A percentile compares a stretch with the other conserved stretches of the same genome.
These are phyloP conservation scores for Dicorynia guianensis DNA, from an alignment of 306 rosid genomes.

Conservation along the genomic window DNA sequence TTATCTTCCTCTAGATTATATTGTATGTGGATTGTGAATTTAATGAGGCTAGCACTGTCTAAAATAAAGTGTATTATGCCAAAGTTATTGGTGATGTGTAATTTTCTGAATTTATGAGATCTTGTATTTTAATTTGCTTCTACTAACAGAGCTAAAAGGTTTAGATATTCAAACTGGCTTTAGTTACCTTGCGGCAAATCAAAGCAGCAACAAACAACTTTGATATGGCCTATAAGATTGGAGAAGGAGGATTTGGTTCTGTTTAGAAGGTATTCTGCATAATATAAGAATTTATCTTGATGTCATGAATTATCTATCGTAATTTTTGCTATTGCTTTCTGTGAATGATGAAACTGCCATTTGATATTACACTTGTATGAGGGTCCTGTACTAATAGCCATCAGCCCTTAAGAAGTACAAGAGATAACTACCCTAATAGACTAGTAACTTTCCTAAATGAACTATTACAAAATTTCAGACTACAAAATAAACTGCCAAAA, in stretches of 20 bases:
- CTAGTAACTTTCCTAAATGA: no score
- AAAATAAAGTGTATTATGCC: not conserved
- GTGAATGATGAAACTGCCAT: no score
- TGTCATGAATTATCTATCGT: not conserved
- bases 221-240: conserved; percentile 60
- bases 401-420: no score
- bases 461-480: no score
- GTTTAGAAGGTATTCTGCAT: conserved; percentile 65
- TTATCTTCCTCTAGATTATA: not conserved
- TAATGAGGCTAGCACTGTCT: not conserved
- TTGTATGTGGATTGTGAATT: not conserved
- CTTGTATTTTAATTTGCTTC: not conserved
- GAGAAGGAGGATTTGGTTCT: conserved; percentile 83
- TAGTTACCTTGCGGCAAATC: conserved; percentile 63
- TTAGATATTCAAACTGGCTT: conserved; percentile 49
- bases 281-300: not conserved
- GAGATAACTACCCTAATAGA: no score
- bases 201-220: conserved; percentile 69
- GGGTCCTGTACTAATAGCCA: no score
- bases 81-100: not conserved
- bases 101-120: not conserved
- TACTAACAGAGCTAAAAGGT: conserved; percentile 41
- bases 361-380: no score
- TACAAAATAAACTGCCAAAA: no score
- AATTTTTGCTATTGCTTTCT: not conserved